Evolutionary conservation across 2,329 filamentous ascomycete species (phyloP), one percentile per base, ranked within the genome.

Genomic region (Trichoderma harzianum): DNA sequence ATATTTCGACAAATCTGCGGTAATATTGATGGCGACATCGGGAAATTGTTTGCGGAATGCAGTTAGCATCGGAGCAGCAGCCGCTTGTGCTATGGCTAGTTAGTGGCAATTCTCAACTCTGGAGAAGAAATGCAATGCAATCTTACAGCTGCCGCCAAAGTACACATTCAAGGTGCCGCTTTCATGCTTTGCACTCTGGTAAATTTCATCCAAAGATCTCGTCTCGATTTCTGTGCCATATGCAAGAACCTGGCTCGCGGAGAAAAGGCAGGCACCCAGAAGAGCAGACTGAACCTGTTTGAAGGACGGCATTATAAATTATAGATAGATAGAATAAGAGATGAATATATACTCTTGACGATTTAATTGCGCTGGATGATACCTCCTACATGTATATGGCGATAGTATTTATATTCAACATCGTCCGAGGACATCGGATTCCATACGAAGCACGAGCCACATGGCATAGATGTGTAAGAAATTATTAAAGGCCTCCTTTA

Each of bases 11-110:
- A 69, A 3, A 36, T 69, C 53, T 1, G 66, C 66, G 18, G 66
- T 69, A 36, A 69, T 69, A 47, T 69, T 69, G 12, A 69, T 69
- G 24, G 66, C 30, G 24, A 69, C 36, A 7, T 69, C 66, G 14
- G 66, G 66, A 36, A 47, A 69, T 7, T 47, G 10, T 24, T 39
- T 21, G 36, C 53, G 66, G 5, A 69, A 69, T 10, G 66, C 66
- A 26, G 34, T 60, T 8, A 69, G 34, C 66, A 69, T 69, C 12
- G 66, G 66, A 36, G 30, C 32, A 16, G 66, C 36, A 10, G 66
- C 66, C 18, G 66, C 66, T 32, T 69, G 66, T 12, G 66, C 66
- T 69, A 16, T 61, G 21, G 3, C 16, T 24, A 47, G 7, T 55
- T 34, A 60, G 34, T 69, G 6, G 5, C 14, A 21, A 12, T 43